Conservation (phyloP, 176 grass and related monocot genomes). For the Juncus effusus region DNA sequence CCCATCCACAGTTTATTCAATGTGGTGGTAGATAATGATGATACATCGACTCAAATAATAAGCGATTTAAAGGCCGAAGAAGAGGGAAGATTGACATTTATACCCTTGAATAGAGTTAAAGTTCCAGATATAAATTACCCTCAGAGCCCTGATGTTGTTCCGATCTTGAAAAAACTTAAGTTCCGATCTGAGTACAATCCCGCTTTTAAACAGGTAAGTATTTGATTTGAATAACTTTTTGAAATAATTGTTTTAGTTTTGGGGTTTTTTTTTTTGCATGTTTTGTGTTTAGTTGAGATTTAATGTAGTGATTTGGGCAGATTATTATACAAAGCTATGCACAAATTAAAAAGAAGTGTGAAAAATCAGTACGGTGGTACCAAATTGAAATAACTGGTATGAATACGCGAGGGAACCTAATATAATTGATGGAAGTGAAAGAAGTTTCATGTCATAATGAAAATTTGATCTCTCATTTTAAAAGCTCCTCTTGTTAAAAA, state of each 20-base stretch:
- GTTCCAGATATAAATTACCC: slow-evolving; percentile 68
- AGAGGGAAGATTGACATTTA: slow-evolving; percentile 95
- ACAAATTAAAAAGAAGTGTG: too few relatives aligned
- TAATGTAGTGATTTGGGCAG: too few relatives aligned
- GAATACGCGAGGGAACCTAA: too few relatives aligned
- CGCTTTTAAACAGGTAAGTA: slow-evolving; percentile 84
- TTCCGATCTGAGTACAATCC: slow-evolving; percentile 64
- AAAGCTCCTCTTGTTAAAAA: too few relatives aligned
- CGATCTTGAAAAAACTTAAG: slow-evolving; percentile 89
- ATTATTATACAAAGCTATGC: too few relatives aligned
- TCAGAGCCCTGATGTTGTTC: slow-evolving; percentile 85
- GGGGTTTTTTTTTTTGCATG: slow-evolving; percentile 5
- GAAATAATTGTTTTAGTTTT: too few relatives aligned
- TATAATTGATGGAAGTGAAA: too few relatives aligned
- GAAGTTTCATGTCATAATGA: too few relatives aligned
- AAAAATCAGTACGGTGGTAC: too few relatives aligned
- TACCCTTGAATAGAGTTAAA: slow-evolving; percentile 89
- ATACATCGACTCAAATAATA: slow-evolving; percentile 91
- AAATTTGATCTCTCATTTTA: too few relatives aligned
- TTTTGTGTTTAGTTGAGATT: too few relatives aligned
- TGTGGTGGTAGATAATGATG: slow-evolving; percentile 89
- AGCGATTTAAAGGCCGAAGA: slow-evolving; percentile 79
- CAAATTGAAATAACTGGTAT: too few relatives aligned
- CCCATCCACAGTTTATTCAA: slow-evolving; percentile 70
- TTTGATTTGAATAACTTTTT: not conserved